Percentiles rank a stretch among this genome's conserved stretches.
Conservation (phyloP, 768 basidiomycete species). For the Lactarius akahatsu region DNA sequence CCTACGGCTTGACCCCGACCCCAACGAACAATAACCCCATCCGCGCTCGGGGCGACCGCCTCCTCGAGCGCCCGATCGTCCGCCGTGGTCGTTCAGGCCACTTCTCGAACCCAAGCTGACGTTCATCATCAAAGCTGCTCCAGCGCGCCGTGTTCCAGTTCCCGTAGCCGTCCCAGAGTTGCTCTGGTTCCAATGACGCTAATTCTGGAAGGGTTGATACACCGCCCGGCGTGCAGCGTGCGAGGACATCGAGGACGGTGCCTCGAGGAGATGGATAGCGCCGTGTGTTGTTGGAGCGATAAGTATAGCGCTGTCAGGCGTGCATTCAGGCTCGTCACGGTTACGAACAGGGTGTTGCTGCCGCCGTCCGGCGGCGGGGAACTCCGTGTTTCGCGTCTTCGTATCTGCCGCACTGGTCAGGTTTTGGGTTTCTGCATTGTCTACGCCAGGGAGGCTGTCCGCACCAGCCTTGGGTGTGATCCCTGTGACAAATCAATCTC, state of each 20-base stretch:
- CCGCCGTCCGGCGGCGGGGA: slow-evolving; percentile 11
- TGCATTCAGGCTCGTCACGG: slow-evolving; percentile 51
- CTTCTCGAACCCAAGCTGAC: too few species aligned
- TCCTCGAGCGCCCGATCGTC: slow-evolving; percentile 80
- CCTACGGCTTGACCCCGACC: slow-evolving; percentile 37
- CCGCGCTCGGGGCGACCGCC: slow-evolving; percentile 73
- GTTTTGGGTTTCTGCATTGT: not conserved
- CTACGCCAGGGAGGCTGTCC: slow-evolving; percentile 24
- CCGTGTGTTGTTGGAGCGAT: slow-evolving; percentile 73
- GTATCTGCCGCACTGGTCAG: slow-evolving; percentile 11
- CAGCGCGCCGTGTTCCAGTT: slow-evolving; percentile 54
- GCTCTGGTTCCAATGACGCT: slow-evolving; percentile 68
- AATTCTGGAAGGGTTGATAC: slow-evolving; percentile 48
- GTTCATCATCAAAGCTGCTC: slow-evolving; percentile 40
- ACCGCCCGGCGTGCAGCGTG: slow-evolving; percentile 36
- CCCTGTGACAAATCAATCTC: slow-evolving; percentile 43
- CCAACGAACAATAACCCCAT: slow-evolving; percentile 75
- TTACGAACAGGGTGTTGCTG: slow-evolving; percentile 1
- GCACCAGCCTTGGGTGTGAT: slow-evolving; percentile 50
- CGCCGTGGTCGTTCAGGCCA: slow-evolving; percentile 35
- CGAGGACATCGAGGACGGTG: slow-evolving; percentile 77
- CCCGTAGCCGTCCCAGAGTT: slow-evolving; percentile 38
- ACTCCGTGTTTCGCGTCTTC: slow-evolving; percentile 4
- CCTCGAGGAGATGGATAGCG: slow-evolving; percentile 82
- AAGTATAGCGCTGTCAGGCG: slow-evolving; percentile 63